A percentile compares a stretch with the other conserved stretches of the same genome.
Conservation (phyloP, 2,329 filamentous ascomycete genomes). For the Fusarium sp. region DNA sequence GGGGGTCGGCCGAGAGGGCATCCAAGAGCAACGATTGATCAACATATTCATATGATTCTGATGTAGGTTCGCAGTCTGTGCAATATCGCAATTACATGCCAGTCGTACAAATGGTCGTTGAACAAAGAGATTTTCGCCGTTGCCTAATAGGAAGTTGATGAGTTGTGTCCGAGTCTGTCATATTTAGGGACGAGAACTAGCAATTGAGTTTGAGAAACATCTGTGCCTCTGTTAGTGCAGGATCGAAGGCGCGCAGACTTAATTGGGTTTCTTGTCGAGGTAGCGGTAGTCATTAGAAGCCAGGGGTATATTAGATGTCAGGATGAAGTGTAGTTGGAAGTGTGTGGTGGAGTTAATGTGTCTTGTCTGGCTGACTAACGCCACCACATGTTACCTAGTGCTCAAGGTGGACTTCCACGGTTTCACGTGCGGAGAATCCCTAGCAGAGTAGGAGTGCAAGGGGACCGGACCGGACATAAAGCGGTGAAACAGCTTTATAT, state of each 20-base stretch:
- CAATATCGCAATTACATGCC: background rate
- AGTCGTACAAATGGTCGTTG: background rate
- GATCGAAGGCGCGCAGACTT: too few species aligned
- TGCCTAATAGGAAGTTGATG: background rate
- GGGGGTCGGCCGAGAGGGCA: background rate
- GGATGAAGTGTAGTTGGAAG: slow-evolving; percentile 34
- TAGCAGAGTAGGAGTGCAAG: slow-evolving; percentile 6
- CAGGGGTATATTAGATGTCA: background rate
- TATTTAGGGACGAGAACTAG: background rate
- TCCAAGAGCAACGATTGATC: background rate
- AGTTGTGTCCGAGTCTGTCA: background rate
- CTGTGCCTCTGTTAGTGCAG: too few species aligned
- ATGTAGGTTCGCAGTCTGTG: background rate
- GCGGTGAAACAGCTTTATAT: slow-evolving; percentile 15
- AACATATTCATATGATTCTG: background rate
- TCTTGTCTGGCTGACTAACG: slow-evolving; percentile 35
- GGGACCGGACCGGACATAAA: slow-evolving; percentile 21
- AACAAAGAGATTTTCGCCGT: background rate
- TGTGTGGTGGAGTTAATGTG: slow-evolving; percentile 21
- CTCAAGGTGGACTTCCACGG: background rate
- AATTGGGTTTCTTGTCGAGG: background rate
- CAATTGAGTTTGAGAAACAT: too few species aligned
- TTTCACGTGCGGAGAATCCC: slow-evolving; percentile 37
- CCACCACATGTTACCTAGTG: slow-evolving; percentile 20
- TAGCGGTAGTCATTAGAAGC: background rate